Conservation (phyloP, 2,329 filamentous ascomycete species). For the Alternaria sp. region DNA sequence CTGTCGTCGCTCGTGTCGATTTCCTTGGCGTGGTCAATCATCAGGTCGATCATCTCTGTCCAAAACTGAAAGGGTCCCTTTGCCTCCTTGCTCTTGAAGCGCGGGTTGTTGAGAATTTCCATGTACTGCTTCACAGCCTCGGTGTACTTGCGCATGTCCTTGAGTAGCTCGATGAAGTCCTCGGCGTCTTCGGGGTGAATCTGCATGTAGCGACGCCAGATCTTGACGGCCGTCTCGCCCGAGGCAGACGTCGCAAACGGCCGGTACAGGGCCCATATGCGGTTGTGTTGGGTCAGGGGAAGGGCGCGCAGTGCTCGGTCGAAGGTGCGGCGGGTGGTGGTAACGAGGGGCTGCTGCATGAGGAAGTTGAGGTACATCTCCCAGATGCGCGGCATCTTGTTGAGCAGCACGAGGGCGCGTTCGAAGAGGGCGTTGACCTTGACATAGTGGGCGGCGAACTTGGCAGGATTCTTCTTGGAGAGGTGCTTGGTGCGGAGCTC, state of each 20-base stretch:
- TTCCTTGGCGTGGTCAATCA: slow-evolving; percentile 89
- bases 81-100: slow-evolving; percentile 89
- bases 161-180: slow-evolving; percentile 90
- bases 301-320: slow-evolving; percentile 90
- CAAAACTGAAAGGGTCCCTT: slow-evolving; percentile 97
- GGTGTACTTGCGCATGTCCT: slow-evolving; percentile 82
- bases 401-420: slow-evolving; percentile 87
- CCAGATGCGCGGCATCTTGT: slow-evolving; percentile 99
- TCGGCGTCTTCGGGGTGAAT: slow-evolving; percentile 94
- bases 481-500: slow-evolving; percentile 84
- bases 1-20: slow-evolving; percentile 81
- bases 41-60: slow-evolving; percentile 95
- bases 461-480: slow-evolving; percentile 80
- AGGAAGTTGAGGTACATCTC: slow-evolving; percentile 95
- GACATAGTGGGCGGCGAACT: slow-evolving; percentile 79
- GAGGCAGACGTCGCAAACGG: slow-evolving; percentile 91
- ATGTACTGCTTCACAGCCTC: slow-evolving; percentile 94
- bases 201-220: slow-evolving; percentile 97
- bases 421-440: slow-evolving; percentile 98
- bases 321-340: slow-evolving; percentile 84
- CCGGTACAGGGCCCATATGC: slow-evolving; percentile 92
- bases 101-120: slow-evolving; percentile 86
- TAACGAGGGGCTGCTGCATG: slow-evolving; percentile 89
- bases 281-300: slow-evolving; percentile 92
- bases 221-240: slow-evolving; percentile 87